These are phyloP conservation scores for Babesia sp. DNA, from an alignment of 169 alveolate genomes.

Conservation along the genomic window DNA sequence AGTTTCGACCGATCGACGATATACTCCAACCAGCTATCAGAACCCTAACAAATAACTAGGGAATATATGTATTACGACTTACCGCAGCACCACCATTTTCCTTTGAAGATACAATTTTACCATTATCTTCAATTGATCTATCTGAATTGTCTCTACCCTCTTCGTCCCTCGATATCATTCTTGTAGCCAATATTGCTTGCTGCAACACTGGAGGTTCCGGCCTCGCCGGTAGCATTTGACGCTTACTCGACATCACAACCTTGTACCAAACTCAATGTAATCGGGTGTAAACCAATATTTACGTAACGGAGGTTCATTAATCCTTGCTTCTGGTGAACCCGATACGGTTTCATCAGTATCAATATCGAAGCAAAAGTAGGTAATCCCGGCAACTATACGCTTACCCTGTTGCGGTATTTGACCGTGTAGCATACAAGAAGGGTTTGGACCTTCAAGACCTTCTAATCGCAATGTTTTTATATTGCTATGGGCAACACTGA, in stretches of 20 bases:
- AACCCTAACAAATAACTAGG: background rate
- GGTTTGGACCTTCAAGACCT: slow-evolving; percentile 25
- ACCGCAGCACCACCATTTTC: background rate
- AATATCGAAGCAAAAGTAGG: slow-evolving; percentile 46
- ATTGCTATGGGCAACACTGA: slow-evolving; percentile 31
- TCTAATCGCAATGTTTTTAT: slow-evolving; percentile 26
- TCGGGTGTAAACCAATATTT: slow-evolving; percentile 40
- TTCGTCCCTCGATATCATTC: background rate
- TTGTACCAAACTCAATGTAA: slow-evolving; percentile 36
- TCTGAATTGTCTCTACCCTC: background rate
- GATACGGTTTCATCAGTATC: background rate
- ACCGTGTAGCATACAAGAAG: slow-evolving; percentile 46
- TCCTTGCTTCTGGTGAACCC: background rate
- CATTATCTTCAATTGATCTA: background rate
- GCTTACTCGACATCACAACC: background rate
- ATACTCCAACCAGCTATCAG: background rate
- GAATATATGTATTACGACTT: background rate
- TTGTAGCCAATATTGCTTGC: background rate
- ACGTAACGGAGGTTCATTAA: background rate
- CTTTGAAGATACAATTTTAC: background rate
- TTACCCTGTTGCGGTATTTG: slow-evolving; percentile 47
- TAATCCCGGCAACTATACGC: slow-evolving; percentile 32
- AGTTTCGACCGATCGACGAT: background rate
- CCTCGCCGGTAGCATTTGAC: slow-evolving; percentile 32
- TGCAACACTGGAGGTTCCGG: slow-evolving; percentile 27